Conservation (phyloP, 257 asterid genomes). For the Craterostigma plantagineum region DNA sequence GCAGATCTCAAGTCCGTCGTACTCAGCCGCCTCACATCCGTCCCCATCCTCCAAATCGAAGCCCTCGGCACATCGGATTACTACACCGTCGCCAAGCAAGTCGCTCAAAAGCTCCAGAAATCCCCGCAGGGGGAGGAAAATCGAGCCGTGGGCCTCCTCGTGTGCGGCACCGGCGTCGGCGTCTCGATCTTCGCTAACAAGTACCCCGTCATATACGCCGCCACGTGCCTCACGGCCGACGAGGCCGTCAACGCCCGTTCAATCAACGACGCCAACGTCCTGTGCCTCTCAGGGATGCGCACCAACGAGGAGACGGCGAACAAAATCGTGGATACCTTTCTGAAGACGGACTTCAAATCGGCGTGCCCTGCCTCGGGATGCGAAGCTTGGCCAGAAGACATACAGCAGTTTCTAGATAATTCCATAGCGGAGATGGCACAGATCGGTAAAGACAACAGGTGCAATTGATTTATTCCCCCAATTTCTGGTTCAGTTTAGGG, state of each 20-base stretch:
- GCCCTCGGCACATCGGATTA: constrained; percentile 58
- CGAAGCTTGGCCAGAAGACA: too few relatives aligned
- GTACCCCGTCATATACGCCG: constrained; percentile 74
- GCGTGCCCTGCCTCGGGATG: too few relatives aligned
- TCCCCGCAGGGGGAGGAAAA: constrained; percentile 18
- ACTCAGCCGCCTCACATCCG: constrained; percentile 37
- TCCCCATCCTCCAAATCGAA: constrained; percentile 40
- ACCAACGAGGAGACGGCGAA: constrained; percentile 35
- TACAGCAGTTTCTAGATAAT: too few relatives aligned
- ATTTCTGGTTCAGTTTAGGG: too few relatives aligned
- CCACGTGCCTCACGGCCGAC: constrained; percentile 52
- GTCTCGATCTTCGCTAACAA: constrained; percentile 80
- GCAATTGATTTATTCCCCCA: too few relatives aligned
- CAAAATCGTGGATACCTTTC: constrained; percentile 40
- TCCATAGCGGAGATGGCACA: too few relatives aligned
- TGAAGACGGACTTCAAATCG: constrained; percentile 20
- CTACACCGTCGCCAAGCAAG: constrained; percentile 62
- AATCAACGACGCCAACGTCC: constrained; percentile 61
- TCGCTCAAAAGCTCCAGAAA: constrained; percentile 67
- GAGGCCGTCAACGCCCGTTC: constrained; percentile 68
- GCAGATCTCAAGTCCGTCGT: constrained; percentile 34
- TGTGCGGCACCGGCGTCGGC: constrained; percentile 79
- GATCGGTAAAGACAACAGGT: too few relatives aligned
- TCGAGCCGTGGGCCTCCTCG: constrained; percentile 48
- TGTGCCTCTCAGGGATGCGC: constrained; percentile 61